Evolutionary conservation across 768 basidiomycete genomes (phyloP), one percentile per base, ranked within the genome.

Genomic region (Hirschioporus abietinus): DNA sequence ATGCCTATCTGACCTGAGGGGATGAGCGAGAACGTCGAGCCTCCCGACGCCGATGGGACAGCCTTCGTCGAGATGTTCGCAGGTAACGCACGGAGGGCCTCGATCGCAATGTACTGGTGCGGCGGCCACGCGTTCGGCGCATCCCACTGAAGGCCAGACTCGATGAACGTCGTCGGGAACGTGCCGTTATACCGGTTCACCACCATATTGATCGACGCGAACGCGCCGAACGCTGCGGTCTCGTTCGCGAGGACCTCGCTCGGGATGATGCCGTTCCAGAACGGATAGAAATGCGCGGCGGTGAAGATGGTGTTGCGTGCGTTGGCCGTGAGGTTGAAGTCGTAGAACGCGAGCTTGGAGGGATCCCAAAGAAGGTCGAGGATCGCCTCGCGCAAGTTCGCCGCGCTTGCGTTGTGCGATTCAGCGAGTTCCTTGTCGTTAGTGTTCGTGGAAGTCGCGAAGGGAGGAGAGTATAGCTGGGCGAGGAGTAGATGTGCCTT

Each of bases 111-210:
- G 75, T 93, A 89, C 69, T 91, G 90, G 71, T 93, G 90, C 9
- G 91, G 90, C 20, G 92, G 92, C 94, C 93, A 97, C 1, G 89
- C 76, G 71, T 95, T 95, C n/a, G 94, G 93, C 26, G 89, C 85
- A 72, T 93, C 91, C 93, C 95, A 96, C 78, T 96, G 92, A 68
- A 88, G 80, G 12, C 93, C 93, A 0, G 88, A 89, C 67, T 86
- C 82, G 10, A 93, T 71, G 70, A 96, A 92, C 0, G 92, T 93
- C 7, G 86, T 79, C 0, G 95, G 94, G 73, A 89, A 84, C 0
- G 93, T 92, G 24, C 96, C 96, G 71, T 95, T 94, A 74, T 94
- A 98, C 59, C 87, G 84, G 74, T 89, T 90, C 73, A 95, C 75
- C 1, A 93, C 88, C 79, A 93, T 80, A 72, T 95, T 88, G 9